Percentiles rank a stretch among this genome's conserved stretches.
Evolutionary conservation across 2,329 filamentous ascomycete genomes (phyloP).

Genomic region (Fusarium decemcellulare): DNA sequence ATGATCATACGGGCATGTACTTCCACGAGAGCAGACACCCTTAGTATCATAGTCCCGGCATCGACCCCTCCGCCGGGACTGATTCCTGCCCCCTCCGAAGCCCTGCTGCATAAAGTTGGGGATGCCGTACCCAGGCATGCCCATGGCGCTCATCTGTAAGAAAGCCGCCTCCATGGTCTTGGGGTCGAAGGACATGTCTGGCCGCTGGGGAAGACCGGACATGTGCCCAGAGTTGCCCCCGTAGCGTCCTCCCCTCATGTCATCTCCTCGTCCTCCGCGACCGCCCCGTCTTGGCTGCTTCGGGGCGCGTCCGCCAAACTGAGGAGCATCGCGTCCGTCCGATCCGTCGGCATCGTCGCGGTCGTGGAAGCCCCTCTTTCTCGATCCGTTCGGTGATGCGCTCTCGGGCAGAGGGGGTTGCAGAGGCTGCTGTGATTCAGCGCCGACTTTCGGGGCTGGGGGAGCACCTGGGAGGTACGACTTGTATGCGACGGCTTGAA

Average conservation of each 20-base stretch:
- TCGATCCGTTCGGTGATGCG: constrained; percentile 41
- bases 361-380: constrained; percentile 56
- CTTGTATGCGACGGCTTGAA: constrained; percentile 74
- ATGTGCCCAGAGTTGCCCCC: constrained; percentile 20
- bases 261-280: constrained; percentile 46
- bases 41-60: constrained; percentile 82
- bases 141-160: constrained; percentile 72
- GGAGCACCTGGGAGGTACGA: constrained; percentile 71
- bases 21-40: constrained; percentile 79
- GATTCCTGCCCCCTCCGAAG: constrained; percentile 38
- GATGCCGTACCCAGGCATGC: constrained; percentile 57
- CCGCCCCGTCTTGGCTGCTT: constrained; percentile 74
- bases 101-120: constrained; percentile 55
- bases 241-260: constrained; percentile 37
- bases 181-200: constrained; percentile 66
- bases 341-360: constrained; percentile 35
- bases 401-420: constrained; percentile 36
- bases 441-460: constrained; percentile 53
- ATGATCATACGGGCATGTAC: constrained; percentile 79
- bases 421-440: constrained; percentile 25
- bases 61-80: constrained; percentile 59
- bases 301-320: constrained; percentile 59
- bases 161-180: constrained; percentile 71
- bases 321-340: constrained; percentile 43
- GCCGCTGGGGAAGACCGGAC: constrained; percentile 33